phyloP scores from a whole-genome alignment of 1,284 basidiomycete genomes.

The Cryptococcus sp. region DNA sequence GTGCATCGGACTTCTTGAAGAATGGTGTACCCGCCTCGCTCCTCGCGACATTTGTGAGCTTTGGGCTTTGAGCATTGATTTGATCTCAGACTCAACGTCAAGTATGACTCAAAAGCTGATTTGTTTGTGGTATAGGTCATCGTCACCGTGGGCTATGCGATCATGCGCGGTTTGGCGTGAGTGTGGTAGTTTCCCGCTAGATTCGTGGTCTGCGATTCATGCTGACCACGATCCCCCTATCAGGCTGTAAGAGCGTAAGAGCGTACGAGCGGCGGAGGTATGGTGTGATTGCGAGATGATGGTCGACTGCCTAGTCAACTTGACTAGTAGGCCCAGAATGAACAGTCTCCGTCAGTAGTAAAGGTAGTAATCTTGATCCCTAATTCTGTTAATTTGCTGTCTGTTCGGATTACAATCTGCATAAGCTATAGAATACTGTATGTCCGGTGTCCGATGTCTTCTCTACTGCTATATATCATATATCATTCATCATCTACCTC shows the following conservation, averaged over 20 bases:
- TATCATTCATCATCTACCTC: too few relatives aligned
- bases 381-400: too few relatives aligned
- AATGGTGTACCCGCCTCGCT: slow-evolving; percentile 91
- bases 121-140: slow-evolving; percentile 62
- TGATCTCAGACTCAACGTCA: background rate
- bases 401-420: too few relatives aligned
- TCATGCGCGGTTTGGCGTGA: slow-evolving; percentile 53
- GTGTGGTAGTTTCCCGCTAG: background rate
- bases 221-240: background rate
- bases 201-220: background rate
- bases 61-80: slow-evolving; percentile 2
- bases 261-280: too few relatives aligned
- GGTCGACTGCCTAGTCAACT: too few relatives aligned
- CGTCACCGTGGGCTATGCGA: slow-evolving; percentile 73
- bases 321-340: too few relatives aligned
- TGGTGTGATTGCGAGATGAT: too few relatives aligned
- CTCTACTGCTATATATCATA: too few relatives aligned
- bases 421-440: too few relatives aligned
- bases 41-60: slow-evolving; percentile 73
- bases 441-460: too few relatives aligned
- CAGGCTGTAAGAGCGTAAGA: slow-evolving; percentile 8
- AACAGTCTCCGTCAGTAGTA: too few relatives aligned
- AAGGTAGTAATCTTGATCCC: too few relatives aligned
- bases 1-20: slow-evolving; percentile 86
- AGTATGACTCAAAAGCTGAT: slow-evolving; percentile 1